A percentile compares a stretch with the other conserved stretches of the same genome.
Evolutionary conservation across 2,329 filamentous ascomycete species (phyloP).

Genomic region (Exophiala lecanii-corni): DNA sequence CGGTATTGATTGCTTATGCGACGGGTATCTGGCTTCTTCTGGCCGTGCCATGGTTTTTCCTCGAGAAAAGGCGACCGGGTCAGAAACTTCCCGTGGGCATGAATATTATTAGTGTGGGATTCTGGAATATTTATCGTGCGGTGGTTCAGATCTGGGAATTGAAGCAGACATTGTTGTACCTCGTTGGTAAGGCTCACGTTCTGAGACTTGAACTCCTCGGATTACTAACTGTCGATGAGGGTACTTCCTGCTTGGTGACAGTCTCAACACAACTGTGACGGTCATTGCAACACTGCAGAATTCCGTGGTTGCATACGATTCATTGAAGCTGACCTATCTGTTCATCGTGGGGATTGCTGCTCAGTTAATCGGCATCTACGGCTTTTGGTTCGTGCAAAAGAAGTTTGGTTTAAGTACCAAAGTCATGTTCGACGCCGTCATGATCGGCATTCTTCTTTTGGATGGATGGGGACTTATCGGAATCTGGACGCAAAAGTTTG

Average conservation of each 20-base stretch:
- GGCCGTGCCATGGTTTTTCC: conserved; percentile 62
- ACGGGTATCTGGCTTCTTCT: conserved; percentile 61
- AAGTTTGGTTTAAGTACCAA: conserved; percentile 58
- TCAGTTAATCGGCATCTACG: conserved; percentile 58
- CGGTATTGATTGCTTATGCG: conserved; percentile 61
- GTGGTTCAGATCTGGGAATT: conserved; percentile 58
- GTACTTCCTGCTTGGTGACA: conserved; percentile 67
- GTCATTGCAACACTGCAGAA: conserved; percentile 64
- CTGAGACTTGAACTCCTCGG: background rate
- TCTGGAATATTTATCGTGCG: conserved; percentile 59
- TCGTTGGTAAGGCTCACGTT: conserved; percentile 45
- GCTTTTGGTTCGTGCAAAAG: conserved; percentile 59
- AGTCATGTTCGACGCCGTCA: conserved; percentile 64
- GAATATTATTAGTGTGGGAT: conserved; percentile 51
- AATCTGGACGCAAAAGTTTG: conserved; percentile 51
- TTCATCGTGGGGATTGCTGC: conserved; percentile 62
- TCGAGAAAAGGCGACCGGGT: conserved; percentile 61
- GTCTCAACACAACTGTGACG: conserved; percentile 65
- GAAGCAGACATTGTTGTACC: conserved; percentile 62
- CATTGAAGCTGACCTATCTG: conserved; percentile 61
- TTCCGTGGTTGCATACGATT: conserved; percentile 60
- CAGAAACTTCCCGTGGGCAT: conserved; percentile 45
- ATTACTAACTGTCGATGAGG: conserved; percentile 26
- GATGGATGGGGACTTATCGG: conserved; percentile 57
- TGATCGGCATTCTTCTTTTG: conserved; percentile 57